These are phyloP conservation scores for Stromatinia cepivora DNA, from an alignment of 2,329 filamentous ascomycete genomes.

Conservation along the genomic window DNA sequence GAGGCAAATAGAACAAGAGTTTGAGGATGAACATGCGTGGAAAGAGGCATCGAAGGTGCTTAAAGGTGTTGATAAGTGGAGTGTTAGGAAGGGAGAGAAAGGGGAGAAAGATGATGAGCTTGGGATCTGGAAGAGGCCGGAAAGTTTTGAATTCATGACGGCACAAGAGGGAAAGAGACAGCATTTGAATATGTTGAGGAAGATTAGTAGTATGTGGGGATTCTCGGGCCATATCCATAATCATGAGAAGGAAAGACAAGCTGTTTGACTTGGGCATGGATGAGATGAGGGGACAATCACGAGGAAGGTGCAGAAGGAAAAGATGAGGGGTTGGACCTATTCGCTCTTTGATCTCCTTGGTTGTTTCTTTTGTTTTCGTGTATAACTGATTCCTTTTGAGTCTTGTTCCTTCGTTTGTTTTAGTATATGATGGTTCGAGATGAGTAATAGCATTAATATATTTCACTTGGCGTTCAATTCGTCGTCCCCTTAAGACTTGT, in stretches of 20 bases:
- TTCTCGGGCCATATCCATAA: conserved; percentile 10
- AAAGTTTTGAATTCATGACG: conserved; percentile 27
- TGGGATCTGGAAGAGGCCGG: conserved; percentile 27
- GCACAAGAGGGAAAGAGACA: conserved; percentile 17
- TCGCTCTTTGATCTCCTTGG: not conserved
- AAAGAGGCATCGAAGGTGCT: conserved; percentile 23
- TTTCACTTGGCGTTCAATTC: not conserved
- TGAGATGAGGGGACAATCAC: not conserved
- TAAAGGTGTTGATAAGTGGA: conserved; percentile 28
- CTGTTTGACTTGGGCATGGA: not conserved
- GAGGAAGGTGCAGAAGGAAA: too few species aligned
- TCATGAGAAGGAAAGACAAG: not conserved
- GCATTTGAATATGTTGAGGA: conserved; percentile 29
- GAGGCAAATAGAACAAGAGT: conserved; percentile 26
- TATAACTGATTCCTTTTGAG: not conserved
- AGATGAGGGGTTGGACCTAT: not conserved
- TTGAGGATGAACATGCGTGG: conserved; percentile 27
- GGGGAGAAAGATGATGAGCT: conserved; percentile 20
- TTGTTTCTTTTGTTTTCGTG: not conserved
- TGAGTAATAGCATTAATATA: not conserved
- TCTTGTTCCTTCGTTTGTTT: not conserved
- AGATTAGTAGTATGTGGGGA: conserved; percentile 22
- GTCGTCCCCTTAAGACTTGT: not conserved
- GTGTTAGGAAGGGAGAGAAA: conserved; percentile 21
- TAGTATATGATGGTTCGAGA: not conserved